phyloP scores from a whole-genome alignment of 31 red algal species.

The Asparagopsis taxiformis region DNA sequence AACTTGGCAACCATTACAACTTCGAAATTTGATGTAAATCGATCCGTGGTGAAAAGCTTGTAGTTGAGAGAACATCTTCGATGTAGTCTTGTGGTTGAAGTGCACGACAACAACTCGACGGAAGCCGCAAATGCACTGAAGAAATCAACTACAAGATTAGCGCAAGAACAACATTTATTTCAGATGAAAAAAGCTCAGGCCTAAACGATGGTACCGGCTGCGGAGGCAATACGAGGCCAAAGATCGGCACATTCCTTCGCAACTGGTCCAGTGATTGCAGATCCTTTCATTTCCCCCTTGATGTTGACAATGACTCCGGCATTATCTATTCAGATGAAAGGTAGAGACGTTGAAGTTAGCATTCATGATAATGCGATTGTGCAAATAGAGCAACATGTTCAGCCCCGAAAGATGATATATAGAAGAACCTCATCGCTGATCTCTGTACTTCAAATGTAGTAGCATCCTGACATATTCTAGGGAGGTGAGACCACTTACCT shows the following conservation, averaged over 20 bases:
- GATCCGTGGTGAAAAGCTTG: no score
- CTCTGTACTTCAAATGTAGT: constrained; percentile 42
- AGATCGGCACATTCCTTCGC: constrained; percentile 99
- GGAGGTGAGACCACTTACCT: constrained; percentile 62
- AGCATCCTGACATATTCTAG: constrained; percentile 2
- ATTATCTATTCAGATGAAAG: constrained; percentile 70
- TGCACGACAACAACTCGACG: no score
- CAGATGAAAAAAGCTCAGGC: background rate
- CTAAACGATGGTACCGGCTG: constrained; percentile 89
- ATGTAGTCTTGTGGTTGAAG: no score
- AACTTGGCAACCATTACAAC: no score
- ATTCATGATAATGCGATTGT: background rate
- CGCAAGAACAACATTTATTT: background rate
- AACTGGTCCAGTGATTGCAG: constrained; percentile 98
- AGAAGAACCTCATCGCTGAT: no score
- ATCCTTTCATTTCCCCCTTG: constrained; percentile 99
- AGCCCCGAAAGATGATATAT: constrained; percentile 98
- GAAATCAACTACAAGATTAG: background rate
- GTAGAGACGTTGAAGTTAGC: constrained; percentile 1
- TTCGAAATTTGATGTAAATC: no score
- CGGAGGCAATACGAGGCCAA: constrained; percentile 98
- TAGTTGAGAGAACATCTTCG: no score
- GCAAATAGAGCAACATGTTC: constrained; percentile 26
- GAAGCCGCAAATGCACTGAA: background rate
- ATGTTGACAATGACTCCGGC: constrained; percentile 98